Conservation (phyloP, 1,139 yeast species). For the Kodamaea ohmeri region DNA sequence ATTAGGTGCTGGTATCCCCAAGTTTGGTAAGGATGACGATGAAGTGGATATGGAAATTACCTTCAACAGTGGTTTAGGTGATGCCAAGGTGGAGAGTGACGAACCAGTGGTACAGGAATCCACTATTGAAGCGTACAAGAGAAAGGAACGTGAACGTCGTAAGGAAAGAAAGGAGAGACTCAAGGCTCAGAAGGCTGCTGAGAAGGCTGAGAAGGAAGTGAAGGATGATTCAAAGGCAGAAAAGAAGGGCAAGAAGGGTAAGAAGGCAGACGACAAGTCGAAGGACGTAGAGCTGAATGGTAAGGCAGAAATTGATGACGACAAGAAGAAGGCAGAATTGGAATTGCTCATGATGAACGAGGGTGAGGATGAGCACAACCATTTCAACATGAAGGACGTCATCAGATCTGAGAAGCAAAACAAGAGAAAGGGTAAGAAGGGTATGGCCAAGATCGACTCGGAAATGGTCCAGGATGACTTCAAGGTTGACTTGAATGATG, state of each 20-base stretch:
- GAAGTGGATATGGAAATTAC: slow-evolving; percentile 95
- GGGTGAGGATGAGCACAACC: slow-evolving; percentile 46
- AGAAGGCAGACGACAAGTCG: slow-evolving; percentile 14
- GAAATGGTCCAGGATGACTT: slow-evolving; percentile 60
- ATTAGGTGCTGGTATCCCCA: slow-evolving; percentile 43
- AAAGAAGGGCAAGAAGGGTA: slow-evolving; percentile 16
- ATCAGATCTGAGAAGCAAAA: slow-evolving; percentile 68
- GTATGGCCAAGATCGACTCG: slow-evolving; percentile 39
- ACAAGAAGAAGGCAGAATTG: slow-evolving; percentile 61
- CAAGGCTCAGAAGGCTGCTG: slow-evolving; percentile 53
- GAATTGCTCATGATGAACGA: slow-evolving; percentile 77
- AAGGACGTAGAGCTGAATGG: slow-evolving; percentile 17
- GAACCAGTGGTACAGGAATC: slow-evolving; percentile 54
- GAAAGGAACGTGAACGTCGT: slow-evolving; percentile 92
- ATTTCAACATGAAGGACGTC: slow-evolving; percentile 79
- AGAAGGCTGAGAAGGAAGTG: slow-evolving; percentile 32
- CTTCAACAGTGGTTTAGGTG: slow-evolving; percentile 82
- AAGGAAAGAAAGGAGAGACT: slow-evolving; percentile 73
- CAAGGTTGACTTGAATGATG: slow-evolving; percentile 68
- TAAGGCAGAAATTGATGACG: slow-evolving; percentile 24
- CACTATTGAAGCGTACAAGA: slow-evolving; percentile 76
- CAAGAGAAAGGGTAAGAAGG: slow-evolving; percentile 49
- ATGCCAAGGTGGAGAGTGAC: slow-evolving; percentile 27
- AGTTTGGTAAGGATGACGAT: slow-evolving; percentile 46
- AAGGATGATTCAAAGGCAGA: slow-evolving; percentile 14